Evolutionary conservation across 2,329 filamentous ascomycete genomes (phyloP).

Genomic region (Penicillium sp.): DNA sequence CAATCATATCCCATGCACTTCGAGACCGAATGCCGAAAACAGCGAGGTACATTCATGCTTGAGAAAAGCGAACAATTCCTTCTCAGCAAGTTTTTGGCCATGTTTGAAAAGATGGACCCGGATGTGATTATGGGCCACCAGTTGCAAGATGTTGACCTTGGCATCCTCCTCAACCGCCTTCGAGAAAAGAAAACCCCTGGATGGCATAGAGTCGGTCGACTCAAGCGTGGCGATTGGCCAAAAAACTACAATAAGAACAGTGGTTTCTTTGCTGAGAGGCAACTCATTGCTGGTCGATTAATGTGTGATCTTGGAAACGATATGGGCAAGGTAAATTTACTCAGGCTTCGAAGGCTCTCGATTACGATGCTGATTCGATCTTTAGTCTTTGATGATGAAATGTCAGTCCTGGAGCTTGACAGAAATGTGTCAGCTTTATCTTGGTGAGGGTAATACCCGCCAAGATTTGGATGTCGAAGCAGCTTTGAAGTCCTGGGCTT

Average conservation of each 20-base stretch:
- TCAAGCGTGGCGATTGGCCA: constrained; percentile 84
- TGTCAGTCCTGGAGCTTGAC: constrained; percentile 98
- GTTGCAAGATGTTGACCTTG: constrained; percentile 96
- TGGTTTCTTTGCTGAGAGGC: constrained; percentile 88
- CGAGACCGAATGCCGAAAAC: constrained; percentile 72
- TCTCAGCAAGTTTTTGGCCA: constrained; percentile 82
- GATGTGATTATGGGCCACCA: constrained; percentile 94
- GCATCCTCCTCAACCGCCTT: constrained; percentile 80
- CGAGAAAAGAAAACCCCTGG: constrained; percentile 88
- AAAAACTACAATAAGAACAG: constrained; percentile 80
- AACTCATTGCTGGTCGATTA: constrained; percentile 82
- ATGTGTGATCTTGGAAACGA: constrained; percentile 95
- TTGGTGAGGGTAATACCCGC: constrained; percentile 69
- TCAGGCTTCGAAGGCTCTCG: not conserved
- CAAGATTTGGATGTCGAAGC: constrained; percentile 86
- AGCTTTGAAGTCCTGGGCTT: constrained; percentile 83
- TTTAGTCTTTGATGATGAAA: constrained; percentile 82
- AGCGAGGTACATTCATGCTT: constrained; percentile 74
- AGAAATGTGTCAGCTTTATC: constrained; percentile 93
- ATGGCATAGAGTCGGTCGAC: constrained; percentile 88
- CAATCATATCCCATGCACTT: constrained; percentile 82
- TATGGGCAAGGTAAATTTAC: constrained; percentile 68
- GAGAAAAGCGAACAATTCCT: constrained; percentile 83
- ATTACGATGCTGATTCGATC: constrained; percentile 22
- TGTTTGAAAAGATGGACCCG: constrained; percentile 84